Evolutionary conservation across 2,329 filamentous ascomycete genomes (phyloP).

Genomic region (Colletotrichum sidae): DNA sequence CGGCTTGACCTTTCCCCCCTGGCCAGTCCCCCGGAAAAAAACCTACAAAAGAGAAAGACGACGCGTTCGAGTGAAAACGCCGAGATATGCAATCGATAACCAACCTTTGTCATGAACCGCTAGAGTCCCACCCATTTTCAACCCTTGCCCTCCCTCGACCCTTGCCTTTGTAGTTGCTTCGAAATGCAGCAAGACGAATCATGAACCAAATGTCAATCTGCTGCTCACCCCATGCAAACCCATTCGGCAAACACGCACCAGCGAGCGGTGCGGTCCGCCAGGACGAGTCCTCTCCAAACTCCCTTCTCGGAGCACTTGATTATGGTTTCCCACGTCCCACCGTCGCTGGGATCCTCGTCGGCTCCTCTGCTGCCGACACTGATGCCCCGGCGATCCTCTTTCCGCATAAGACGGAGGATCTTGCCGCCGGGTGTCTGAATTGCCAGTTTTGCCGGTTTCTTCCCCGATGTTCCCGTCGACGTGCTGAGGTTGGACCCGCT

Average conservation of each 20-base stretch:
- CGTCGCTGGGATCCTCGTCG: constrained; percentile 73
- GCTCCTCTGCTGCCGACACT: constrained; percentile 57
- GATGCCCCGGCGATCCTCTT: constrained; percentile 74
- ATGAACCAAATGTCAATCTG: constrained; percentile 5
- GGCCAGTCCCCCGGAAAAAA: constrained; percentile 23
- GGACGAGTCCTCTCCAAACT: constrained; percentile 82
- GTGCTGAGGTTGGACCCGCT: constrained; percentile 68
- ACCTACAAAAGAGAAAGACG: background rate
- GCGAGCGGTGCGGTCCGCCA: constrained; percentile 84
- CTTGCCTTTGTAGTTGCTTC: constrained; percentile 12
- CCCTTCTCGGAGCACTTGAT: constrained; percentile 90
- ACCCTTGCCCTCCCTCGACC: constrained; percentile 20
- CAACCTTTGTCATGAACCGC: constrained; percentile 16
- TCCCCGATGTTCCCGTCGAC: constrained; percentile 64
- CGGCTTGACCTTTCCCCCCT: background rate
- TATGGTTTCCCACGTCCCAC: constrained; percentile 87
- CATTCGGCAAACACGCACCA: constrained; percentile 97
- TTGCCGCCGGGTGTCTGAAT: constrained; percentile 96
- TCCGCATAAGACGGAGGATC: constrained; percentile 87
- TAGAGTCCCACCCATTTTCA: constrained; percentile 15
- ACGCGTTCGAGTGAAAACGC: constrained; percentile 20
- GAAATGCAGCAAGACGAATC: constrained; percentile 13
- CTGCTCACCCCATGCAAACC: constrained; percentile 62
- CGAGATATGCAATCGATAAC: constrained; percentile 32
- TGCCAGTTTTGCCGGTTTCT: constrained; percentile 94